These are phyloP conservation scores for Fusarium pininemorale DNA, from an alignment of 2,329 filamentous ascomycete genomes.

Conservation along the genomic window DNA sequence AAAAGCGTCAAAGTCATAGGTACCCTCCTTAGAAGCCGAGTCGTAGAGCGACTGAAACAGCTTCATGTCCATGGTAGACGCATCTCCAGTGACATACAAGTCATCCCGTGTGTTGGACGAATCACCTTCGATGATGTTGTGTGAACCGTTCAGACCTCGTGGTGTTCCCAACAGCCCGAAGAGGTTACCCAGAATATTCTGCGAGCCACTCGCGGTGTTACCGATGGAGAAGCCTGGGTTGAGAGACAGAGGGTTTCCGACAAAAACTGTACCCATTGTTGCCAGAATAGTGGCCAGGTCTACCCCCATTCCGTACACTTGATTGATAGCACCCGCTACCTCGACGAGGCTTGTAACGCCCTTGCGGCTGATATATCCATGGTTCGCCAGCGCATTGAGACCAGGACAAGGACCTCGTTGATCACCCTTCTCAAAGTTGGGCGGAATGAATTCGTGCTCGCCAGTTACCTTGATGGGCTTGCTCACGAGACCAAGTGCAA, in stretches of 20 bases:
- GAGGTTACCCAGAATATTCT: constrained; percentile 16
- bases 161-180: constrained; percentile 12
- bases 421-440: constrained; percentile 38
- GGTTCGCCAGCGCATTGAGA: constrained; percentile 50
- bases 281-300: constrained; percentile 7
- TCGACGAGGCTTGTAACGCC: constrained; percentile 30
- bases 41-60: constrained; percentile 12
- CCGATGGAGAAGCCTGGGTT: constrained; percentile 22
- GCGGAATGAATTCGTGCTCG: constrained; percentile 40
- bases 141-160: background rate
- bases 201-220: background rate
- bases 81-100: constrained; percentile 18
- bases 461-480: constrained; percentile 15
- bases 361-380: constrained; percentile 45
- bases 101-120: constrained; percentile 11
- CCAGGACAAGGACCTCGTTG: constrained; percentile 47
- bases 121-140: constrained; percentile 24
- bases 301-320: constrained; percentile 13
- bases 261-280: constrained; percentile 11
- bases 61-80: constrained; percentile 1
- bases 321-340: constrained; percentile 20
- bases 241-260: constrained; percentile 13
- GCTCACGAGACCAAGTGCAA: background rate
- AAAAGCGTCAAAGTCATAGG: constrained; percentile 18
- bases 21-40: constrained; percentile 3